Percentiles rank a stretch among this genome's conserved stretches.
phyloP scores from a whole-genome alignment of 2,329 filamentous ascomycete genomes.

The Colletotrichum lini region DNA sequence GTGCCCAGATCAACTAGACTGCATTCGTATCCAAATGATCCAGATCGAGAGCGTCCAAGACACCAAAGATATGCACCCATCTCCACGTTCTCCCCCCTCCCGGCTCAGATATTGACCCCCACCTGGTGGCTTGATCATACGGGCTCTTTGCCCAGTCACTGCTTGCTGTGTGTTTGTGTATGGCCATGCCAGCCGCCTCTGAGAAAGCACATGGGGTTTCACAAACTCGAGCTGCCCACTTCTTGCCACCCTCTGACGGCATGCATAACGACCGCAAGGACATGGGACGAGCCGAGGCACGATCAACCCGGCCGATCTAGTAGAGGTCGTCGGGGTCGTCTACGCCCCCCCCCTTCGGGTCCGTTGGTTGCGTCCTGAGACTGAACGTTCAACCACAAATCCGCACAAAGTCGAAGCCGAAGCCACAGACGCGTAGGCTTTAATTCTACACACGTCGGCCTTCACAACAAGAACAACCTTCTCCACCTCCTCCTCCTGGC shows the following conservation, averaged over 20 bases:
- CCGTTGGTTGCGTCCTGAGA: no score
- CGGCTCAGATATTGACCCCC: neutral
- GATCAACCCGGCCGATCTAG: neutral
- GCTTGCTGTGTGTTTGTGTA: neutral
- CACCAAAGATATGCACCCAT: neutral
- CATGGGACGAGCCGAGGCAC: conserved; percentile 9
- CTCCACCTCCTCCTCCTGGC: no score
- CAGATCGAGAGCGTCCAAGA: neutral
- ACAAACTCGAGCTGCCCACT: neutral
- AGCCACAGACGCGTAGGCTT: neutral
- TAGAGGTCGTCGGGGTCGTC: no score
- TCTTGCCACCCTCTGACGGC: neutral
- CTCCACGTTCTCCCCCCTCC: neutral
- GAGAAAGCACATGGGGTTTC: neutral
- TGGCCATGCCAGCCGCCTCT: neutral
- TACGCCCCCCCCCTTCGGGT: no score
- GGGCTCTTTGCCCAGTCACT: no score
- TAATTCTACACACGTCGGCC: no score
- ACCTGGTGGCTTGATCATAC: neutral
- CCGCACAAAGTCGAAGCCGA: neutral
- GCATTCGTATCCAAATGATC: neutral
- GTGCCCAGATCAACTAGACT: neutral
- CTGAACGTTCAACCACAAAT: no score
- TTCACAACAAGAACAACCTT: neutral
- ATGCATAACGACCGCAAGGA: no score